Conservation (phyloP, 176 grass and related monocot genomes). For the Luzula sylvatica region DNA sequence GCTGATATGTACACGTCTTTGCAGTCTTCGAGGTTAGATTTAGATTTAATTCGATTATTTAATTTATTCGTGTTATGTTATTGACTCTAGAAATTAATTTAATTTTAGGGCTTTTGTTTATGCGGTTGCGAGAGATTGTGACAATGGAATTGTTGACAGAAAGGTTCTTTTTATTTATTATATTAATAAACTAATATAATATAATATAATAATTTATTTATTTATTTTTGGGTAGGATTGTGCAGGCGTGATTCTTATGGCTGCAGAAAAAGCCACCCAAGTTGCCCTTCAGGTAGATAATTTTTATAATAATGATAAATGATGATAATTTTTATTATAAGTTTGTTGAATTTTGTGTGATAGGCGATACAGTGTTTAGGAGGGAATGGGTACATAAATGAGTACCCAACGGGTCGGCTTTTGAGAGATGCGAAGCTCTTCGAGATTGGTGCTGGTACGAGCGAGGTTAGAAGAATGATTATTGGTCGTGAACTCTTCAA, state of each 20-base stretch:
- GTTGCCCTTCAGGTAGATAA: conserved; percentile 75
- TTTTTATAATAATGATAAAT: not conserved
- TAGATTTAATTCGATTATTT: not conserved
- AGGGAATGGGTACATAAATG: conserved; percentile 94
- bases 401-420: conserved; percentile 91
- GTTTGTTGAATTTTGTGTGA: conserved; percentile 22
- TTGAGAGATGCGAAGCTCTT: conserved; percentile 98
- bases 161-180: conserved; percentile 38
- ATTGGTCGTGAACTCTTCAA: conserved; percentile 95
- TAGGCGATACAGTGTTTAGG: conserved; percentile 96
- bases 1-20: conserved; percentile 97
- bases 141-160: conserved; percentile 72
- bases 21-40: conserved; percentile 78
- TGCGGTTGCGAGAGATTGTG: conserved; percentile 84
- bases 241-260: conserved; percentile 81
- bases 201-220: conserved; percentile 1
- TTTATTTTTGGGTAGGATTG: conserved; percentile 51
- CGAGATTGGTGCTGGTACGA: conserved; percentile 98
- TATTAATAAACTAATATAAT: conserved; percentile 7
- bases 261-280: conserved; percentile 94
- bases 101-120: conserved; percentile 78
- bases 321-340: conserved; percentile 21
- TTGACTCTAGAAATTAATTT: not conserved
- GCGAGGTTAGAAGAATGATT: conserved; percentile 93
- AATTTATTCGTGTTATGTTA: not conserved